Conservation (phyloP, 192 early-diverging fungal genomes). For the Coemansia sp. region DNA sequence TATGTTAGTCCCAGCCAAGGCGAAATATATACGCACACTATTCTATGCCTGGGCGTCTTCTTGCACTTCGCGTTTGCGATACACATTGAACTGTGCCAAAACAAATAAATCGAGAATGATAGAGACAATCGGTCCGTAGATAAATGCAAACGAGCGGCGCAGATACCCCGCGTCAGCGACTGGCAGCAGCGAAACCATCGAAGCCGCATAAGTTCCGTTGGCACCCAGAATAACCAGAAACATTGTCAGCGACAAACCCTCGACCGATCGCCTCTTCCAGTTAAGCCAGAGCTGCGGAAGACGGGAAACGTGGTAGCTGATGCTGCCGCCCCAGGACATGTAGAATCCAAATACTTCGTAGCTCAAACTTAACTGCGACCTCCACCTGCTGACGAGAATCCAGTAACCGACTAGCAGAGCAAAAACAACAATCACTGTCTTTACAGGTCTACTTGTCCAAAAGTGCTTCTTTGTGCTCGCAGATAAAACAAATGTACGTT, state of each 20-base stretch:
- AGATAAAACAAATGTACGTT: background rate
- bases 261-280: conserved; percentile 57
- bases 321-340: conserved; percentile 67
- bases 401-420: background rate
- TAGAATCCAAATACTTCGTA: no score
- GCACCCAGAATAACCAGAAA: conserved; percentile 65
- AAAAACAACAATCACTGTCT: background rate
- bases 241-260: conserved; percentile 72
- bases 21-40: no score
- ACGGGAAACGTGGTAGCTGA: conserved; percentile 65
- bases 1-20: no score
- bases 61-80: no score
- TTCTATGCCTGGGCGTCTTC: no score
- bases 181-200: conserved; percentile 48
- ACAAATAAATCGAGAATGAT: conserved; percentile 20
- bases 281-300: conserved; percentile 78
- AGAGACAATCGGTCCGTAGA: conserved; percentile 27
- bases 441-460: no score
- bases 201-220: conserved; percentile 58
- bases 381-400: no score
- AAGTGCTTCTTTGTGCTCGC: no score
- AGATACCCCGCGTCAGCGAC: conserved; percentile 11
- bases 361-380: no score
- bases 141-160: conserved; percentile 11
- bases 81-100: conserved; percentile 9